Evolutionary conservation across 2,329 filamentous ascomycete species (phyloP), one percentile per base, ranked within the genome.

Genomic region (Microcyclospora tardicrescens): DNA sequence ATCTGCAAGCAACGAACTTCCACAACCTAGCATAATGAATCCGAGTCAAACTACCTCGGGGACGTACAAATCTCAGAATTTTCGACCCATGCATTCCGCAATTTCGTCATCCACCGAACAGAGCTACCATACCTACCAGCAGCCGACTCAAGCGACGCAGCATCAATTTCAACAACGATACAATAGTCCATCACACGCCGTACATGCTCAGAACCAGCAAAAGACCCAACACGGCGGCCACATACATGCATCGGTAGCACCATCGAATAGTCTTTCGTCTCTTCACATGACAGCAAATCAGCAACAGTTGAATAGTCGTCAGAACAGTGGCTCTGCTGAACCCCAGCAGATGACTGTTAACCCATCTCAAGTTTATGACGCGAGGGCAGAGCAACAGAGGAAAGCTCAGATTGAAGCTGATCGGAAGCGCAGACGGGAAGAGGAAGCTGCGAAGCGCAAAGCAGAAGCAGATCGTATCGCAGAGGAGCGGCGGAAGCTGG

Each of bases 361-460:
- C 50, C 70, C 71, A 2, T 68, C 60, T 34, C 65, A 68, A 34
- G 66, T 73, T 2, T 73, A 73, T 43, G 68, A 73, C 41, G 67
- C 68, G 2, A 71, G 65, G 54, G 65, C 65, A 2, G 64, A 68
- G 42, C 62, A 67, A 36, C 61, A 68, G 43, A 56, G 66, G 29
- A 61, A 64, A 47, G 53, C 52, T 3, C 46, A 47, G 16, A 48
- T 51, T 30, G 54, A 58, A 36, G 52, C 51, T 1, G 57, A 59
- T 30, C 49, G 46, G 39, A 43, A 48, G 34, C 48, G 49, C 15
- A 55, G 55, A 41, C 43, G 44, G 19, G 47, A 56, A 34, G 52
- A 52, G 37, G 48, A 56, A 39, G 51, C 51, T 27, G 55, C 49
- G n/a, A 50, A 43, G 30, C 59, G 33, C 50, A 62, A 51, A 52